Conservation (phyloP, 1,284 basidiomycete genomes). For the Trichosporon sp. region DNA sequence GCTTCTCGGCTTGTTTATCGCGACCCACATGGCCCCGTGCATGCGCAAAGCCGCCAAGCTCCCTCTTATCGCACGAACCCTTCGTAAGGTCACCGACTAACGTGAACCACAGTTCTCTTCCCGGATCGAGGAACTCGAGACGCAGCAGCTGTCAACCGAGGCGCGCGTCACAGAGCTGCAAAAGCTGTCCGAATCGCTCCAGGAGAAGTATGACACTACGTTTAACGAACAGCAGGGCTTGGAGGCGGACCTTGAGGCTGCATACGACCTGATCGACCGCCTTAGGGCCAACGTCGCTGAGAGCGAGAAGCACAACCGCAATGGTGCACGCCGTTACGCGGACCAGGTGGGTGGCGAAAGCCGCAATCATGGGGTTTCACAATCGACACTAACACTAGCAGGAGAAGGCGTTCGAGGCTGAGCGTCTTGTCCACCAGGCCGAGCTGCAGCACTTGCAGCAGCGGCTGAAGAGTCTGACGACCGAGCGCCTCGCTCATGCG, state of each 20-base stretch:
- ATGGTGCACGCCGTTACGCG: constrained; percentile 42
- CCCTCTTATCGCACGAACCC: constrained; percentile 2
- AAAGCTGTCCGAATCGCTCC: constrained; percentile 28
- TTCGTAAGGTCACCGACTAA: not conserved
- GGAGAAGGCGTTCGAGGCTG: constrained; percentile 53
- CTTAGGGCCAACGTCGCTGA: constrained; percentile 39
- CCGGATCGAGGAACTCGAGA: constrained; percentile 31
- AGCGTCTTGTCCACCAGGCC: constrained; percentile 47
- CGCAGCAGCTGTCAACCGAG: constrained; percentile 13
- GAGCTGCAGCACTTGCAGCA: constrained; percentile 47
- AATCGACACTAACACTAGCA: constrained; percentile 30
- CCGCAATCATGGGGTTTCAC: not conserved
- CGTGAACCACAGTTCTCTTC: constrained; percentile 18
- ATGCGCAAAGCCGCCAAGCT: not conserved
- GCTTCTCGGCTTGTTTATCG: constrained; percentile 1
- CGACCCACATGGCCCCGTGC: constrained; percentile 1
- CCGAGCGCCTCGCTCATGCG: constrained; percentile 23
- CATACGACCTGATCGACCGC: constrained; percentile 46
- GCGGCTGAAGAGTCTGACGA: constrained; percentile 39
- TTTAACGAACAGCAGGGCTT: constrained; percentile 48
- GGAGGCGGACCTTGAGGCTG: constrained; percentile 49
- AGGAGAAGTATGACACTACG: constrained; percentile 41
- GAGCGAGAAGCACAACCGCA: constrained; percentile 43
- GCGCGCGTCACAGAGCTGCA: constrained; percentile 9
- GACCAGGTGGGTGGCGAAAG: constrained; percentile 46